Evolutionary conservation across 2,329 filamentous ascomycete species (phyloP), one percentile per base, ranked within the genome.

Genomic region (Neopestalotiopsis sp.): DNA sequence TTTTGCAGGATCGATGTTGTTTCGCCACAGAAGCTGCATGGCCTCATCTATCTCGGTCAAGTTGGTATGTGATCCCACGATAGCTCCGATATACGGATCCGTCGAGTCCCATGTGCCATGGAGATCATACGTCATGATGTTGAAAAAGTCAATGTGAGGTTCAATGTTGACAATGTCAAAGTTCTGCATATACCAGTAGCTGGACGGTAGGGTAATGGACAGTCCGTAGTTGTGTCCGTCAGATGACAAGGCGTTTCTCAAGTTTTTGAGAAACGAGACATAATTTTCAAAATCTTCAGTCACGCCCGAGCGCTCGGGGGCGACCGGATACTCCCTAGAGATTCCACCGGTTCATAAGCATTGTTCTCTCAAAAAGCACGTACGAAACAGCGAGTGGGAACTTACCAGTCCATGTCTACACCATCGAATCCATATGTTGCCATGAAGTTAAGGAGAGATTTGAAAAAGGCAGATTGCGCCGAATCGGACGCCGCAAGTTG

Each of bases 11-110:
- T 76, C 70, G 10, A 86, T 74, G 45, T 79, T 72, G 58, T 76
- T 79, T n/a, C 79, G 76, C 80, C 83, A 84, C 3, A 85, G 71
- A 0, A 87, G 81, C 2, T 86, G 79, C 0, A 86, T 68, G 0
- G 75, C 77, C 0, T 70, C 24, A 1, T 84, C 71, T 34, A 86
- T 86, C 70, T 86, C 84, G 3, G 83, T 84, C 1, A 86, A 67
- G 70, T 87, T 86, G 1, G 84, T 85, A 68, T 87, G 85, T 0
- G 77, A 73, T 17, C 77, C 69, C 5, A 81, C 73, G 17, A 74
- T 75, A 0, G 76, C 58, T 1, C 82, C 83, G 14, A 74, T 72
- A 4, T 38, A 78, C 69, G 30, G 42, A 70, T 73, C 70, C 1
- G 62, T 40, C 13, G 58, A 24, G 67, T 80, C 78, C 78, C 79